phyloP scores from a whole-genome alignment of 208 protist species.

The Leishmania guyanensis region DNA sequence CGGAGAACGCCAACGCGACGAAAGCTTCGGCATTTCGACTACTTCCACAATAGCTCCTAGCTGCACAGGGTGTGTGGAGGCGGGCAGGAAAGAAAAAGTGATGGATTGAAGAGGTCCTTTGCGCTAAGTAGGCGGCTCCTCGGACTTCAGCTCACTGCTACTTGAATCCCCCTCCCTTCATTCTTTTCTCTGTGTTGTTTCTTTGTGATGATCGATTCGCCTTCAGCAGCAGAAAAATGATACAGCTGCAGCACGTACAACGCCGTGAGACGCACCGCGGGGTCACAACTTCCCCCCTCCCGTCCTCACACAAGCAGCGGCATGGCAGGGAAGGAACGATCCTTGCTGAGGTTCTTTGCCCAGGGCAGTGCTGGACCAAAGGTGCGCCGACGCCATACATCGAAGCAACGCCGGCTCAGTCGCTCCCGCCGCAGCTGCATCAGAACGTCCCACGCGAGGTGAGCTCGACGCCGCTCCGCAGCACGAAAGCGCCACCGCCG shows the following conservation, averaged over 20 bases:
- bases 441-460: conserved; percentile 46
- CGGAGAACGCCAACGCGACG: neutral
- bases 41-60: neutral
- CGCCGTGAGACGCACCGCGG: neutral
- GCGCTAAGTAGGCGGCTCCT: neutral
- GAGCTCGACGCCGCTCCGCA: conserved; percentile 32
- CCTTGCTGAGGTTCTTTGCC: neutral
- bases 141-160: neutral
- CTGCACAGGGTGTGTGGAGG: neutral
- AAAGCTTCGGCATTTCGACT: neutral
- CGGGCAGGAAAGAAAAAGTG: neutral
- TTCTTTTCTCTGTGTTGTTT: too few relatives aligned
- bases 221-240: neutral
- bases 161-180: neutral
- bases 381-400: conserved; percentile 37
- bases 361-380: conserved; percentile 25
- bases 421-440: conserved; percentile 54
- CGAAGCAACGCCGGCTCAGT: conserved; percentile 38
- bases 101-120: neutral
- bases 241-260: neutral
- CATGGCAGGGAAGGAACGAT: neutral
- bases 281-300: neutral
- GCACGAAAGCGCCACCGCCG: conserved; percentile 58
- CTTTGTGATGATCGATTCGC: neutral
- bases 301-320: conserved; percentile 3